Conservation (phyloP, 257 asterid species). For the Anisodus acutangulus region DNA sequence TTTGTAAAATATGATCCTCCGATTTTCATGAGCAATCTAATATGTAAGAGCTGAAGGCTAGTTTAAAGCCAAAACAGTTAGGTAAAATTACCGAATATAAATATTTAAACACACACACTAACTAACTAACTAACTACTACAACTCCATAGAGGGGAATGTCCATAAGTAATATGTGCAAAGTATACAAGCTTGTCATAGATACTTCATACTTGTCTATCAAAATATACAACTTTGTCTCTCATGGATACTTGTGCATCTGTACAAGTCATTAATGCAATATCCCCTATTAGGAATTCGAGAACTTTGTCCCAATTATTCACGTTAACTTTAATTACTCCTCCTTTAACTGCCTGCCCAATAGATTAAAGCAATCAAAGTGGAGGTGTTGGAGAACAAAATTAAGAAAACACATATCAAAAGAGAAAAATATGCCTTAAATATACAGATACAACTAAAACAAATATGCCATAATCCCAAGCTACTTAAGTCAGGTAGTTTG, state of each 20-base stretch:
- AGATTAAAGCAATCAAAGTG: background rate
- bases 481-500: background rate
- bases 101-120: background rate
- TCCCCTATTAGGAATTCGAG: background rate
- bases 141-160: constrained; percentile 1
- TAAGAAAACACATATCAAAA: background rate
- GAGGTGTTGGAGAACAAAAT: background rate
- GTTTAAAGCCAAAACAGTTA: constrained; percentile 6
- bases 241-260: constrained; percentile 8
- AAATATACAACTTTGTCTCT: background rate
- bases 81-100: background rate
- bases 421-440: background rate
- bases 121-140: background rate
- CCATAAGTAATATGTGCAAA: background rate
- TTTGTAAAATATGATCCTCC: constrained; percentile 14
- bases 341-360: background rate
- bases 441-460: background rate
- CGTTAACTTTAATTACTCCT: background rate
- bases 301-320: background rate
- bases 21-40: background rate
- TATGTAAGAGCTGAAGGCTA: constrained; percentile 17
- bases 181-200: background rate
- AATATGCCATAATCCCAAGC: background rate
- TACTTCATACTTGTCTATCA: background rate
- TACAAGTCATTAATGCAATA: background rate